Conservation (phyloP, 1,284 basidiomycete genomes). For the Golubevia pallescens region DNA sequence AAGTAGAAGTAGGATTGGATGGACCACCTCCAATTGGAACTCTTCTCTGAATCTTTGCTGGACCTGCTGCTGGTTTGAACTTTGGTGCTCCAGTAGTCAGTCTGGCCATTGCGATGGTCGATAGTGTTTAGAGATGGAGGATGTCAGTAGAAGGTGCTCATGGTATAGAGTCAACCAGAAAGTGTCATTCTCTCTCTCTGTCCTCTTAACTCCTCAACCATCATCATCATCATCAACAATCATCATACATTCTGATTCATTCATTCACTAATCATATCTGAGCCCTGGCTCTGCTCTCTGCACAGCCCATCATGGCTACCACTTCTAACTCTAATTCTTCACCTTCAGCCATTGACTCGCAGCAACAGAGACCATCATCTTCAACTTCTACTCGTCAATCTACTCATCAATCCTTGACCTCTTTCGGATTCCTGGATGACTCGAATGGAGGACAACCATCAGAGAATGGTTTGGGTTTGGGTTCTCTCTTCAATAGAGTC, state of each 20-base stretch:
- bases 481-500: constrained; percentile 47
- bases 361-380: not conserved
- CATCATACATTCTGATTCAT: too few species aligned
- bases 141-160: not conserved
- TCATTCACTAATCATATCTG: not conserved
- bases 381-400: not conserved
- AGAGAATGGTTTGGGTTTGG: constrained; percentile 36
- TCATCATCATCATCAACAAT: too few species aligned
- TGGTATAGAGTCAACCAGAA: not conserved
- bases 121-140: not conserved
- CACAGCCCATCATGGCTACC: not conserved
- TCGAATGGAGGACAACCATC: constrained; percentile 22
- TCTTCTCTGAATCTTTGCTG: too few species aligned
- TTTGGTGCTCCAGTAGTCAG: not conserved
- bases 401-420: constrained; percentile 2
- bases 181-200: too few species aligned
- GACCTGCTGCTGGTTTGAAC: not conserved
- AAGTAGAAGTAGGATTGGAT: not conserved
- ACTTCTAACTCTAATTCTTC: not conserved
- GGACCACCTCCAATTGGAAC: not conserved
- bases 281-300: not conserved
- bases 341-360: not conserved
- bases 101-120: not conserved
- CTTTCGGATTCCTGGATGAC: constrained; percentile 52
- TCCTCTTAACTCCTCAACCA: too few species aligned